phyloP scores from a whole-genome alignment of 768 basidiomycete species.

The Lactifluus subvellereus region DNA sequence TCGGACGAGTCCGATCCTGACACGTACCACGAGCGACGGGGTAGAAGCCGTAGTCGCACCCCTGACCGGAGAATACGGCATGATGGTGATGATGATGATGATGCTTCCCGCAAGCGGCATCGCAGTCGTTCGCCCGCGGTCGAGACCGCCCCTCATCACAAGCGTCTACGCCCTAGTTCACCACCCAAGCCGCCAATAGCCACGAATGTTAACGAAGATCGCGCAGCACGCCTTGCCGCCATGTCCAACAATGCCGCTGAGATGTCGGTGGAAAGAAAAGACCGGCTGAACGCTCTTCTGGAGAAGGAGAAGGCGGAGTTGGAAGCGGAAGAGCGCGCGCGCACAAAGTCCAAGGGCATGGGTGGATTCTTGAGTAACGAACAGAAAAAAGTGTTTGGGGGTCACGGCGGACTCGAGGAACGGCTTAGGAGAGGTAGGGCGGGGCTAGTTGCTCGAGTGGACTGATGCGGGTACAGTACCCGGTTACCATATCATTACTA shows the following conservation, averaged over 20 bases:
- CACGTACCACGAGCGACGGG: constrained; percentile 27
- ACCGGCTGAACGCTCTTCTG: constrained; percentile 59
- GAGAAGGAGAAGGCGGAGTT: constrained; percentile 75
- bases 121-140: constrained; percentile 36
- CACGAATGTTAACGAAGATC: constrained; percentile 40
- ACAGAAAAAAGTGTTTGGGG: constrained; percentile 80
- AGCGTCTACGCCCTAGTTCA: constrained; percentile 47
- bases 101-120: constrained; percentile 36
- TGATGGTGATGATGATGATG: constrained; percentile 22
- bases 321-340: constrained; percentile 61
- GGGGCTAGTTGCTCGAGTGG: constrained; percentile 61
- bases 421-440: constrained; percentile 67
- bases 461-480: constrained; percentile 32
- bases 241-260: constrained; percentile 74
- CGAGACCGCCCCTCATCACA: constrained; percentile 32
- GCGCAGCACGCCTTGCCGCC: constrained; percentile 82
- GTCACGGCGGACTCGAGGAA: constrained; percentile 71
- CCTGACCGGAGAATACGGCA: constrained; percentile 26
- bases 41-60: constrained; percentile 29
- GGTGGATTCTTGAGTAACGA: constrained; percentile 78
- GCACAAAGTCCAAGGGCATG: constrained; percentile 70
- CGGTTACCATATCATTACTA: constrained; percentile 7
- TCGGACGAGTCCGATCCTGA: constrained; percentile 49
- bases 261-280: constrained; percentile 63
- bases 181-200: constrained; percentile 27